phyloP scores from a whole-genome alignment of 2,329 filamentous ascomycete genomes.

The Fusarium nygamai region DNA sequence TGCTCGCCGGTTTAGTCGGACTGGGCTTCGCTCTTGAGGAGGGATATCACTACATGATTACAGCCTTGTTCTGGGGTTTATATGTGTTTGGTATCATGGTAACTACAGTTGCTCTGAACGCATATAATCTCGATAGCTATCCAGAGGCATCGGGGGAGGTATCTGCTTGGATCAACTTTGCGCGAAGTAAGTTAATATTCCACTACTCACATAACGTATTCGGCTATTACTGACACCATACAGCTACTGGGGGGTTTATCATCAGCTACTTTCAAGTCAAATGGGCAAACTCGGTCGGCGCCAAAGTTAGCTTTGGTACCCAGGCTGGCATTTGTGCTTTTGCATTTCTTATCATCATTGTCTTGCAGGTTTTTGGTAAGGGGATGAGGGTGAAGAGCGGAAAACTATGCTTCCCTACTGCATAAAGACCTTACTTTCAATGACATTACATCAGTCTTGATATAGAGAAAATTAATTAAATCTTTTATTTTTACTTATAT shows the following conservation, averaged over 20 bases:
- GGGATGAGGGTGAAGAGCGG: accelerated
- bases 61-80: neutral
- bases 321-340: neutral
- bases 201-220: accelerated
- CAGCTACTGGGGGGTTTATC: neutral
- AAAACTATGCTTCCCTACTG: accelerated
- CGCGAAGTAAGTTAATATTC: neutral
- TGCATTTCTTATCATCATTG: neutral
- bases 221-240: neutral
- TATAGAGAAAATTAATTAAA: too few relatives aligned
- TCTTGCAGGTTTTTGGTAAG: neutral
- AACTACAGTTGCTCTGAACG: neutral
- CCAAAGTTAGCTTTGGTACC: neutral
- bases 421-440: too few relatives aligned
- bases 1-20: neutral
- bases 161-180: neutral
- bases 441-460: too few relatives aligned
- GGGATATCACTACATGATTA: neutral
- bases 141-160: neutral
- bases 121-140: neutral
- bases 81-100: neutral
- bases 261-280: neutral
- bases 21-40: neutral
- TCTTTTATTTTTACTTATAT: too few relatives aligned
- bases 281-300: neutral